Conservation (phyloP, 1,284 basidiomycete species). For the Golubevia sp. region DNA sequence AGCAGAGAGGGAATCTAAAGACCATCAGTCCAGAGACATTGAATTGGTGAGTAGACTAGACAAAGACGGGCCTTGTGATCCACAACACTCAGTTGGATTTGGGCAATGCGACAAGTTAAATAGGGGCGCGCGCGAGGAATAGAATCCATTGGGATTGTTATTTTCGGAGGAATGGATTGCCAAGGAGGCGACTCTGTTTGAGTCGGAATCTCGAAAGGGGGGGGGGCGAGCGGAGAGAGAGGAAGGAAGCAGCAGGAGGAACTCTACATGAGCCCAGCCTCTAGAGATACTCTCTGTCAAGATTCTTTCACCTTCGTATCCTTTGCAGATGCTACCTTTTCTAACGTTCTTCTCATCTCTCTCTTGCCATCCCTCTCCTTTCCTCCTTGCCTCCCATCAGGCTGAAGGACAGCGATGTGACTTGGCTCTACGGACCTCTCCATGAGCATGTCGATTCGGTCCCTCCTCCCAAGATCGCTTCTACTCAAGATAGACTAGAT, state of each 20-base stretch:
- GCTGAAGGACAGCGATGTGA: conserved; percentile 99
- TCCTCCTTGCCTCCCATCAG: conserved; percentile 64
- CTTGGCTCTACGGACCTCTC: conserved; percentile 96
- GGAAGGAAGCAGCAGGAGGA: no score
- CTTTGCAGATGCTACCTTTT: conserved; percentile 11
- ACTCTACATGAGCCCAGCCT: no score
- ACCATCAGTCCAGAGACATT: conserved; percentile 95
- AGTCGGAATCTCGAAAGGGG: no score
- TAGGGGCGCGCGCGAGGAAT: no score
- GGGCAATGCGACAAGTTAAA: no score
- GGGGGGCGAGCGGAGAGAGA: no score
- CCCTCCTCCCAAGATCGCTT: conserved; percentile 51
- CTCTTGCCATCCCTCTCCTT: conserved; percentile 15
- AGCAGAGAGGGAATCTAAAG: conserved; percentile 94
- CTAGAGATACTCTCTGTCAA: no score
- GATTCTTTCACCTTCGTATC: conserved; percentile 21
- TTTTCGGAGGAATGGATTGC: no score
- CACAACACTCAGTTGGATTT: no score
- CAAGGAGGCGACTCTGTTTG: no score
- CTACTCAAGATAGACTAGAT: conserved; percentile 46
- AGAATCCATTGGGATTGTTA: no score
- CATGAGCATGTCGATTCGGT: conserved; percentile 66
- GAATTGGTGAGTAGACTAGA: conserved; percentile 81
- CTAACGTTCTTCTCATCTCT: background rate
- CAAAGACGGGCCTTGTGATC: no score